Conservation (phyloP, 1,284 basidiomycete genomes). For the Apiotrichum gamsii region DNA sequence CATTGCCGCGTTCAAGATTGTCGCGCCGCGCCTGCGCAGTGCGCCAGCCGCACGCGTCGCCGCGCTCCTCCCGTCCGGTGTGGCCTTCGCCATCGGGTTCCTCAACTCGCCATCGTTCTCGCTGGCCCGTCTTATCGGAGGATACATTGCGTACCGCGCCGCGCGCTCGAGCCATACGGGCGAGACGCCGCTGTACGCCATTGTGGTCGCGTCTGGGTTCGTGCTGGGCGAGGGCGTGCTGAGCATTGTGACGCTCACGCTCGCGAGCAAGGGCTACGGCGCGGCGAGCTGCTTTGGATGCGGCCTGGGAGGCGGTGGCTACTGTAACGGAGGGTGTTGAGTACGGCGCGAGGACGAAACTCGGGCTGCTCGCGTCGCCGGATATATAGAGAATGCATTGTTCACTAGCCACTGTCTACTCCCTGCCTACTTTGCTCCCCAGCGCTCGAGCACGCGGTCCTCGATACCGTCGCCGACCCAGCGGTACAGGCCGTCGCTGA, state of each 20-base stretch:
- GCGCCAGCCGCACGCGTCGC: conserved; percentile 47
- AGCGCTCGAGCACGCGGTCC: conserved; percentile 65
- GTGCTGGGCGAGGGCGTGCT: conserved; percentile 87
- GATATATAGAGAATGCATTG: too few species aligned
- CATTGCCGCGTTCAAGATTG: conserved; percentile 48
- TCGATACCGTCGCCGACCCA: conserved; percentile 79
- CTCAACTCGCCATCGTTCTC: conserved; percentile 94
- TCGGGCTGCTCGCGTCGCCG: too few species aligned
- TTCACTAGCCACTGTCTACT: too few species aligned
- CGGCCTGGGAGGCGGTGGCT: conserved; percentile 59
- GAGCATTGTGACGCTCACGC: conserved; percentile 69
- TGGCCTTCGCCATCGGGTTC: conserved; percentile 73
- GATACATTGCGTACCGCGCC: conserved; percentile 67
- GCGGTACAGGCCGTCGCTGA: conserved; percentile 73
- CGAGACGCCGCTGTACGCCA: conserved; percentile 61
- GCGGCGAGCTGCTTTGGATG: conserved; percentile 71
- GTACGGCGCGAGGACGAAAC: too few species aligned
- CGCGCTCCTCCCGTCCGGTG: conserved; percentile 79
- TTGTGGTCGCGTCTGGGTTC: conserved; percentile 89
- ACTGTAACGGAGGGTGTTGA: conserved; percentile 44
- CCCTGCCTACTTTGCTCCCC: conserved; percentile 53
- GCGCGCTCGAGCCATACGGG: conserved; percentile 47
- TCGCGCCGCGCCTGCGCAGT: neutral
- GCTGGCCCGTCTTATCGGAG: conserved; percentile 82
- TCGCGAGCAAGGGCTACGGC: conserved; percentile 68